Conservation (phyloP, 768 basidiomycete genomes). For the Lactifluus piperatus region DNA sequence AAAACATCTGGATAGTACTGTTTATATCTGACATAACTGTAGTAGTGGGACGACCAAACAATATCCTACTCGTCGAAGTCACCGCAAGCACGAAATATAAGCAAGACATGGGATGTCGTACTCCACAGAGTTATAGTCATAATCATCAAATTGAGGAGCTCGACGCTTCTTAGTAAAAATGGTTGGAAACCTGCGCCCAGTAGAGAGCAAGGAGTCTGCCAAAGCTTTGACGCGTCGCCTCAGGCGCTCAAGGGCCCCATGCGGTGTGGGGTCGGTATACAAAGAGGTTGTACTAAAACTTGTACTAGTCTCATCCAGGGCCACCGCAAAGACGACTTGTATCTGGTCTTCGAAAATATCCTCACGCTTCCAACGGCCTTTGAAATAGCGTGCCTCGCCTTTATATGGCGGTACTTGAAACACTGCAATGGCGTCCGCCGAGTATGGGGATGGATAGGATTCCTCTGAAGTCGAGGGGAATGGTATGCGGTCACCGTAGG, state of each 20-base stretch:
- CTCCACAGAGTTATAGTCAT: background rate
- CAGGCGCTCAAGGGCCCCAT: background rate
- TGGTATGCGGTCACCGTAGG: background rate
- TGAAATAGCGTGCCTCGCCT: background rate
- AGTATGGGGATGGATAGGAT: conserved; percentile 11
- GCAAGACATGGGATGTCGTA: conserved; percentile 16
- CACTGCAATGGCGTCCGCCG: conserved; percentile 3
- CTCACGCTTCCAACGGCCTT: background rate
- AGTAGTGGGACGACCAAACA: background rate
- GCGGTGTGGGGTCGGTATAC: background rate
- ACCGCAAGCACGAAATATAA: conserved; percentile 12
- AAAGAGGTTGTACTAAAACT: background rate
- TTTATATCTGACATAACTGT: background rate
- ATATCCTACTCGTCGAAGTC: background rate
- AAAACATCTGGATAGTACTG: background rate
- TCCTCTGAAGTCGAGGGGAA: conserved; percentile 6
- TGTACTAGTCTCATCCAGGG: background rate
- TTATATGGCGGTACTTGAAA: background rate
- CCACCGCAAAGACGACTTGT: background rate
- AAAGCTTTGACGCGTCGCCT: conserved; percentile 2
- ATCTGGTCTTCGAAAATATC: background rate
- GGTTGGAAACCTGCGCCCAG: background rate
- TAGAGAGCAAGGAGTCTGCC: background rate
- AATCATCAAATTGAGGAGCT: background rate
- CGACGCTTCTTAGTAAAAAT: background rate